Evolutionary conservation across 2,329 filamentous ascomycete genomes (phyloP).

Genomic region (Colletotrichum godetiae): DNA sequence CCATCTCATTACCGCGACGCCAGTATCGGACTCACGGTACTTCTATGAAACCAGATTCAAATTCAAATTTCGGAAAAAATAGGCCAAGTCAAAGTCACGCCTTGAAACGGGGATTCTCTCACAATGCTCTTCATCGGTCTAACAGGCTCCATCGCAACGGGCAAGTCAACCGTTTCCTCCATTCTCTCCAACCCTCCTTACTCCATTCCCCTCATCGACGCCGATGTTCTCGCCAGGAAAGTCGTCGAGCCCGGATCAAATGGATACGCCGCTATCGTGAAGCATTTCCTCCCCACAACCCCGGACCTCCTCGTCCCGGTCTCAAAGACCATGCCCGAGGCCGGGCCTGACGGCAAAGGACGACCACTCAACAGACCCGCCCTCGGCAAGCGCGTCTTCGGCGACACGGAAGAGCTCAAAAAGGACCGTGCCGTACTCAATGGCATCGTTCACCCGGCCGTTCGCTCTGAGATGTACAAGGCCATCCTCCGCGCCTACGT

Average conservation of each 20-base stretch:
- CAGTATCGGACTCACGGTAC: not conserved
- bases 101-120: constrained; percentile 8
- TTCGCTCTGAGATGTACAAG: constrained; percentile 84
- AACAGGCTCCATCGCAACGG: constrained; percentile 96
- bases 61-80: not conserved
- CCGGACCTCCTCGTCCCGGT: constrained; percentile 82
- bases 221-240: constrained; percentile 89
- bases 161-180: constrained; percentile 94
- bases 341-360: constrained; percentile 70
- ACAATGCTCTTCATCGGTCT: constrained; percentile 93
- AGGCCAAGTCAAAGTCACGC: not conserved
- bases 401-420: constrained; percentile 75
- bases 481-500: constrained; percentile 79
- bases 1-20: not conserved
- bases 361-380: constrained; percentile 86
- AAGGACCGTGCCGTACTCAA: constrained; percentile 84
- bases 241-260: constrained; percentile 93
- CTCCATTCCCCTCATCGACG: constrained; percentile 91
- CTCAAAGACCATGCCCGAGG: constrained; percentile 61
- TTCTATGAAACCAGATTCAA: no score
- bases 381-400: constrained; percentile 88
- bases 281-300: constrained; percentile 83
- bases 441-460: constrained; percentile 91
- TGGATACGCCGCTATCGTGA: constrained; percentile 85
- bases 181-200: constrained; percentile 85